Conservation (phyloP, 2,329 filamentous ascomycete species). For the Claviceps sp. region DNA sequence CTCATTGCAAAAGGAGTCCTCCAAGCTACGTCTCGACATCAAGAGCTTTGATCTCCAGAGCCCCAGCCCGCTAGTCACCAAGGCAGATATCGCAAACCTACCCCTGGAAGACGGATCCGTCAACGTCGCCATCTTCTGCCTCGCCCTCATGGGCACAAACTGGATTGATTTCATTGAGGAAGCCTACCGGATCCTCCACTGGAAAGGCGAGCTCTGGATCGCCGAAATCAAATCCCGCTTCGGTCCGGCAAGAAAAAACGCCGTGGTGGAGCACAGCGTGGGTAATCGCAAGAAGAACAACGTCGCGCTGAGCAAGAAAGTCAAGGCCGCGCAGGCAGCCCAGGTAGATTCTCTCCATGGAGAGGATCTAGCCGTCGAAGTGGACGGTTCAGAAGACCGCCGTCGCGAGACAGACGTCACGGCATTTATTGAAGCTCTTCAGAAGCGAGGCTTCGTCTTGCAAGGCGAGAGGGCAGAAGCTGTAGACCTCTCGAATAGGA, state of each 20-base stretch:
- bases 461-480: conserved; percentile 46
- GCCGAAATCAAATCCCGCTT: conserved; percentile 95
- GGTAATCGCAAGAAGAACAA: conserved; percentile 48
- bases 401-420: conserved; percentile 72
- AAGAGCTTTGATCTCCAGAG: conserved; percentile 80
- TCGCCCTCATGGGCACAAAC: conserved; percentile 97
- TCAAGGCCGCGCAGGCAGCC: conserved; percentile 26
- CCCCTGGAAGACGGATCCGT: conserved; percentile 62
- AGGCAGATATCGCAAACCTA: conserved; percentile 77
- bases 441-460: conserved; percentile 72
- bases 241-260: conserved; percentile 25
- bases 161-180: conserved; percentile 96
- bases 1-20: conserved; percentile 47
- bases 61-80: conserved; percentile 62
- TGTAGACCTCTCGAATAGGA: conserved; percentile 80
- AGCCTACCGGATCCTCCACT: conserved; percentile 78
- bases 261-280: conserved; percentile 53
- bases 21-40: conserved; percentile 59
- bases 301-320: conserved; percentile 27
- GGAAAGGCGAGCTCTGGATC: conserved; percentile 94
- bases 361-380: conserved; percentile 51
- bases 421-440: conserved; percentile 73
- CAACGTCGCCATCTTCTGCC: conserved; percentile 86
- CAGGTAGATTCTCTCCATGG: conserved; percentile 36
- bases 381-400: conserved; percentile 52